Evolutionary conservation across 2,329 filamentous ascomycete genomes (phyloP).

Genomic region (Fusarium temperatum): DNA sequence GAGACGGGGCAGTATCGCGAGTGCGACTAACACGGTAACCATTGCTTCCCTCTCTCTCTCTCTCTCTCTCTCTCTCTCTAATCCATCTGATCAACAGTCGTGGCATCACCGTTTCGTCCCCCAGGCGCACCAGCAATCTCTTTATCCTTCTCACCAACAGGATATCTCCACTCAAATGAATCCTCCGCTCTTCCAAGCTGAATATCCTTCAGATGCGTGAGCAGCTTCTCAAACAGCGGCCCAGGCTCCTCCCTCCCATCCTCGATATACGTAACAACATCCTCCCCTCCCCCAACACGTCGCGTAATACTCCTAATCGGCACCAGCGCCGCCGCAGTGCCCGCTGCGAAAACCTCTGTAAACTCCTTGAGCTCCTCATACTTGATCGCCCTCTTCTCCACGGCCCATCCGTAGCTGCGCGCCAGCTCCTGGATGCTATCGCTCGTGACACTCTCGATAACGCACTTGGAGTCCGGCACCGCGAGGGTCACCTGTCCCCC

Average conservation of each 20-base stretch:
- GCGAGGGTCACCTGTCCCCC: constrained; percentile 75
- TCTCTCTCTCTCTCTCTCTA: constrained; percentile 15
- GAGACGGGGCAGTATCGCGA: constrained; percentile 35
- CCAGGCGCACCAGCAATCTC: constrained; percentile 48
- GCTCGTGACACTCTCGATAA: constrained; percentile 87
- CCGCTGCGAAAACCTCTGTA: constrained; percentile 86
- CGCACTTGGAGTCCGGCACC: constrained; percentile 86
- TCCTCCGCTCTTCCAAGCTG: constrained; percentile 85
- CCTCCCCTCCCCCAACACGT: constrained; percentile 51
- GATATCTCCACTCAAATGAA: constrained; percentile 74
- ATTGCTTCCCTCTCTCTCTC: not conserved
- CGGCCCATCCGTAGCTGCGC: constrained; percentile 81
- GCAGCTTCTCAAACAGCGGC: constrained; percentile 74
- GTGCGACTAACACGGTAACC: constrained; percentile 16
- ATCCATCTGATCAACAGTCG: constrained; percentile 49
- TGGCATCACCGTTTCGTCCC: constrained; percentile 32
- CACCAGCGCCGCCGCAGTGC: constrained; percentile 89
- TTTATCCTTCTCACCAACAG: constrained; percentile 56
- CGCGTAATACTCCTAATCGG: constrained; percentile 92
- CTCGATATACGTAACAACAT: constrained; percentile 66
- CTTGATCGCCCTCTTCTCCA: constrained; percentile 78
- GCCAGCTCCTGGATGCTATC: constrained; percentile 82
- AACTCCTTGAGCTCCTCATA: constrained; percentile 65
- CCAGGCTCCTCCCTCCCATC: constrained; percentile 73
- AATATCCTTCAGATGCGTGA: constrained; percentile 82